Base-by-base conservation (phyloP, 352 stramenopile genomes). In the Globisporangium barbulae region DNA sequence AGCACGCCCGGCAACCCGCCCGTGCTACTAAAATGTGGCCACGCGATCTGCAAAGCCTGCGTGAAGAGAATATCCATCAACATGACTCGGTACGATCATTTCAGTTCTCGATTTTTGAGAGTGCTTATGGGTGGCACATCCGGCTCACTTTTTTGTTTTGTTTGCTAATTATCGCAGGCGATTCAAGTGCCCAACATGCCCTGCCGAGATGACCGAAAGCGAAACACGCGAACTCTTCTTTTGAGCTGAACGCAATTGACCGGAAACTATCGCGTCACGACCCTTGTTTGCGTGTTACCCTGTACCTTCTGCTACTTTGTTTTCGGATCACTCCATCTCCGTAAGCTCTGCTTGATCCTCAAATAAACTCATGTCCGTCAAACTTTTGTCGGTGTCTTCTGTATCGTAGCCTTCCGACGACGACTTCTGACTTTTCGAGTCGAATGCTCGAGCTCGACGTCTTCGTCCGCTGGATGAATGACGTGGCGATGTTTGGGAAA, bases 151-250 rank as follows among this genome's bases (percentile, higher is more conserved):
- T 42, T 30, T 71, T 41, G 44, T 39, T 21, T 19, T 60, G 49
- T 4, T 54, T 13, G 1, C 25, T 28, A 59, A n/a, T 17, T 17
- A 12, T 35, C 59, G 30, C 44, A 91, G 82, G 31, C 72, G 81
- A 68, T 96, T 96, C 72, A 96, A 96, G 73, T 96, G 88, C 60
- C 88, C 88, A 35, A 94, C 84, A 5, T 96, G 88, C 61, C 88
- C 88, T 12, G 74, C 91, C 39, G 88, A 96, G 64, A 87, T 94
- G 69, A 84, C 74, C 19, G 79, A 87, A 70, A 79, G 70, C 64
- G 81, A 92, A 67, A 92, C 82, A 17, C 78, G 79, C 59, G 79
- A 89, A 61, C 72, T 91, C 45, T 87, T 89, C 67, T 90, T 91
- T 59, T 93, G 64, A 78, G 28, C n/a, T 45, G 48, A 25, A 31